A percentile compares a stretch with the other conserved stretches of the same genome.
These are phyloP conservation scores for Claviceps fusiformis DNA, from an alignment of 2,329 filamentous ascomycete species.

Conservation along the genomic window DNA sequence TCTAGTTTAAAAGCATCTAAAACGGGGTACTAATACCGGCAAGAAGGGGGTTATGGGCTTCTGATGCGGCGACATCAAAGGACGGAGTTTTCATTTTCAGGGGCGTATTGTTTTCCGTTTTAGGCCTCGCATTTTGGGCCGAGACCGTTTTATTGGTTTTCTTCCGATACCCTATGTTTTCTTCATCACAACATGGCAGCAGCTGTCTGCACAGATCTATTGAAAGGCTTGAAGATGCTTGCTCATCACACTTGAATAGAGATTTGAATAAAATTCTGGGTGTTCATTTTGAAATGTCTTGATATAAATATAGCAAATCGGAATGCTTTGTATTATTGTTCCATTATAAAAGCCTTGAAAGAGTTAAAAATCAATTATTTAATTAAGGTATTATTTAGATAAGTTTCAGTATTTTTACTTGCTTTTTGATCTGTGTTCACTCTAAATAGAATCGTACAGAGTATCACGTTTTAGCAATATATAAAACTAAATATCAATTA, in stretches of 20 bases:
- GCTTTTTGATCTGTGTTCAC: too few species aligned
- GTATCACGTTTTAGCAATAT: too few species aligned
- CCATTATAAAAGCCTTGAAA: too few species aligned
- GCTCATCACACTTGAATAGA: neutral
- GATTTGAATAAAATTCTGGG: neutral
- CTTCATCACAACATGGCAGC: neutral
- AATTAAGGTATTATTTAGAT: too few species aligned
- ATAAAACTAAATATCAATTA: too few species aligned
- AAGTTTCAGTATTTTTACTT: too few species aligned
- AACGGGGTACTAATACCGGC: neutral
- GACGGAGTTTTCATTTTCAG: neutral
- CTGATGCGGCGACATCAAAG: neutral
- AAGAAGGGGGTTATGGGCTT: neutral
- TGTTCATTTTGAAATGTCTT: neutral
- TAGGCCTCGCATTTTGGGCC: neutral
- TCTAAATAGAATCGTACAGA: too few species aligned
- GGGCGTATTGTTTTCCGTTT: neutral
- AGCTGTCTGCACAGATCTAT: neutral
- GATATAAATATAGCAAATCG: too few species aligned
- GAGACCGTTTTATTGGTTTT: neutral
- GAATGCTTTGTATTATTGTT: too few species aligned
- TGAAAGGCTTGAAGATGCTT: neutral
- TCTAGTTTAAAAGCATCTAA: neutral
- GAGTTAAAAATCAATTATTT: too few species aligned
- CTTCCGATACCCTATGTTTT: slow-evolving; percentile 13